Evolutionary conservation across 192 early-diverging fungal genomes (phyloP).

Genomic region (Coemansia nantahalensis): DNA sequence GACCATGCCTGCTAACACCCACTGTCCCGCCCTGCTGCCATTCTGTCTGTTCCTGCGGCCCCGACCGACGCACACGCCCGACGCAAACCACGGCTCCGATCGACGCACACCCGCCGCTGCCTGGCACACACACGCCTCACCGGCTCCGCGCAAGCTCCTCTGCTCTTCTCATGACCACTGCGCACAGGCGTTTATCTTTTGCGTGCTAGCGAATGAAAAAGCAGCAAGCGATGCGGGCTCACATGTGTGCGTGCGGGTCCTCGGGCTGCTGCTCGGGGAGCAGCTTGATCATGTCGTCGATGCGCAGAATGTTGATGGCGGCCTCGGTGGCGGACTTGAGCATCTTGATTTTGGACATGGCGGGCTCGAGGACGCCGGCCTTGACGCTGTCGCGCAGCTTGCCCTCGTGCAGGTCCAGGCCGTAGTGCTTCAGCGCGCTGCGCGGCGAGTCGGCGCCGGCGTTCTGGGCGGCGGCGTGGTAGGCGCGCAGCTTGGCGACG

Average conservation of each 20-base stretch:
- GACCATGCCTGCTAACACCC: too few relatives aligned
- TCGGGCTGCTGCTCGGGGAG: slow-evolving; percentile 49
- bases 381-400: slow-evolving; percentile 88
- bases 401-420: slow-evolving; percentile 93
- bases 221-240: too few relatives aligned
- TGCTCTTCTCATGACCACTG: too few relatives aligned
- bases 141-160: too few relatives aligned
- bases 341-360: slow-evolving; percentile 97
- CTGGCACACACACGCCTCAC: too few relatives aligned
- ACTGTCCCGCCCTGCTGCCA: too few relatives aligned
- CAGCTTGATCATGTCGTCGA: slow-evolving; percentile 89
- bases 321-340: slow-evolving; percentile 98
- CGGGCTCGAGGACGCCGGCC: slow-evolving; percentile 95
- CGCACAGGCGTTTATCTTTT: too few relatives aligned
- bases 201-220: too few relatives aligned
- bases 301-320: slow-evolving; percentile 94
- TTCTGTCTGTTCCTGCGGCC: too few relatives aligned
- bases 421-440: slow-evolving; percentile 79
- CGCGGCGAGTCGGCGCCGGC: slow-evolving; percentile 65
- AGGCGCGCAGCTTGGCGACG: slow-evolving; percentile 93
- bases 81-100: too few relatives aligned
- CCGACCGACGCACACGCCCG: too few relatives aligned
- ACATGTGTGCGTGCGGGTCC: slow-evolving; percentile 56
- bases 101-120: too few relatives aligned
- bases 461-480: slow-evolving; percentile 90